Evolutionary conservation across 2,329 filamentous ascomycete genomes (phyloP).

Genomic region (Ceratocystis cubensis): DNA sequence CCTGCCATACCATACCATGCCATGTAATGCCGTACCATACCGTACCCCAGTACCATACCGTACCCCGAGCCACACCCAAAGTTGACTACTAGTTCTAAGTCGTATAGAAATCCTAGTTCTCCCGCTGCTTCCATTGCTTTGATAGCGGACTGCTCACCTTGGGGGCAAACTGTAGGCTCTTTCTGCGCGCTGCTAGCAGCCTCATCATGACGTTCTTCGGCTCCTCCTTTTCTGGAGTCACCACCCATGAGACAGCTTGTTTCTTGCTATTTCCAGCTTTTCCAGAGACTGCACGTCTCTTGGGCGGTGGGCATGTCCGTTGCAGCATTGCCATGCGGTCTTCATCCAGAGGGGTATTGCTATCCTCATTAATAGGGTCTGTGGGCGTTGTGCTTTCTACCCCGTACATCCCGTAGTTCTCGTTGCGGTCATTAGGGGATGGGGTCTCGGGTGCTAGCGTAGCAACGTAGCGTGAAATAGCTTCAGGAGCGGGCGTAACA

Average conservation of each 20-base stretch:
- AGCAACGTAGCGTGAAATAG: slow-evolving; percentile 40
- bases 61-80: no score
- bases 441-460: slow-evolving; percentile 38
- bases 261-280: slow-evolving; percentile 23
- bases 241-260: slow-evolving; percentile 29
- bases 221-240: slow-evolving; percentile 40
- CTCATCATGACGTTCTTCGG: slow-evolving; percentile 43
- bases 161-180: slow-evolving; percentile 66
- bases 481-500: slow-evolving; percentile 46
- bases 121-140: slow-evolving; percentile 37
- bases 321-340: slow-evolving; percentile 25
- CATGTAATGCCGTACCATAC: no score
- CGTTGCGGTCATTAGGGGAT: slow-evolving; percentile 28
- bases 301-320: slow-evolving; percentile 31
- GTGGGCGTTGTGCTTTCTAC: slow-evolving; percentile 20
- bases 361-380: slow-evolving; percentile 32
- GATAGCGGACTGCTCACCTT: slow-evolving; percentile 61
- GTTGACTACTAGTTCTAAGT: no score
- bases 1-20: no score
- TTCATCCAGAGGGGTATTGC: slow-evolving; percentile 32
- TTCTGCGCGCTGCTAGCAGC: slow-evolving; percentile 58
- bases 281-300: slow-evolving; percentile 4
- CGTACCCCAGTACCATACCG: no score
- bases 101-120: not conserved
- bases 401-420: slow-evolving; percentile 26